These are phyloP conservation scores for Phaeosphaeriaceae sp. DNA, from an alignment of 2,329 filamentous ascomycete genomes.

Conservation along the genomic window DNA sequence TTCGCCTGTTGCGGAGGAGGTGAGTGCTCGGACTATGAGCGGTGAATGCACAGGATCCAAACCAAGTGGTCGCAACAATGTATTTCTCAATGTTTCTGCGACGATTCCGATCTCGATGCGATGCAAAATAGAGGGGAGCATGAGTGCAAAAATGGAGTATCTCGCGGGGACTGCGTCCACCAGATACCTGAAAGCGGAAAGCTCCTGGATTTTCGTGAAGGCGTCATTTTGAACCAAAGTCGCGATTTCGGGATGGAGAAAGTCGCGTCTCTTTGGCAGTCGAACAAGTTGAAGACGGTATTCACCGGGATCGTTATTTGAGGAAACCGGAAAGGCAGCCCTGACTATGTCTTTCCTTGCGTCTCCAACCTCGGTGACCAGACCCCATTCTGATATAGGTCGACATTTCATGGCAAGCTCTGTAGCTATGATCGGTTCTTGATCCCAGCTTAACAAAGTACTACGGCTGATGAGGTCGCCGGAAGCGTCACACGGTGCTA, in stretches of 20 bases:
- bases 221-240: slow-evolving; percentile 22
- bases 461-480: slow-evolving; percentile 10
- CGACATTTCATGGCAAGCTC: slow-evolving; percentile 17
- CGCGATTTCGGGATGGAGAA: slow-evolving; percentile 57
- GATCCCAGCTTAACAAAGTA: slow-evolving; percentile 14
- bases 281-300: slow-evolving; percentile 25
- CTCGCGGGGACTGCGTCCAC: slow-evolving; percentile 55
- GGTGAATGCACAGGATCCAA: slow-evolving; percentile 59
- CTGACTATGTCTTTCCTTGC: slow-evolving; percentile 30
- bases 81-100: slow-evolving; percentile 66
- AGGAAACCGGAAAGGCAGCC: not conserved
- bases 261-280: slow-evolving; percentile 66
- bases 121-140: slow-evolving; percentile 77
- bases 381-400: slow-evolving; percentile 29
- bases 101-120: slow-evolving; percentile 72
- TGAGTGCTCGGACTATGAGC: slow-evolving; percentile 74
- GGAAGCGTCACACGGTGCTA: slow-evolving; percentile 31
- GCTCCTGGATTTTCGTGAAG: slow-evolving; percentile 56
- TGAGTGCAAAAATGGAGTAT: slow-evolving; percentile 61
- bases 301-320: not conserved
- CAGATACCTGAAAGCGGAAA: slow-evolving; percentile 59
- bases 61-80: slow-evolving; percentile 60
- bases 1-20: slow-evolving; percentile 67
- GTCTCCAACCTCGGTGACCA: slow-evolving; percentile 30
- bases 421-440: slow-evolving; percentile 6